Evolutionary conservation across 1,139 yeast genomes (phyloP), one percentile per base, ranked within the genome.

Genomic region (Geotrichum australiense): DNA sequence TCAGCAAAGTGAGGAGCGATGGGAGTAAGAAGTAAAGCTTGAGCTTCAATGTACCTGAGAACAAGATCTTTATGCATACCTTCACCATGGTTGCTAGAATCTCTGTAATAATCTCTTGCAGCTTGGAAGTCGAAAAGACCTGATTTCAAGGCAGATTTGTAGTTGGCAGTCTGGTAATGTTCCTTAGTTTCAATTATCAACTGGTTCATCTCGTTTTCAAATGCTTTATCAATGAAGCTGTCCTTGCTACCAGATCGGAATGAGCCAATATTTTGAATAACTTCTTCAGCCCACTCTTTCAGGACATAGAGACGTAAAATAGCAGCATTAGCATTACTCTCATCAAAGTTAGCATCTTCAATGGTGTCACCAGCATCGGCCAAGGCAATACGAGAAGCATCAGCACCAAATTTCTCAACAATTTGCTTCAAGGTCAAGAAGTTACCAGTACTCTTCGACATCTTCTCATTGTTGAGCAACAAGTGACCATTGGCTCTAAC

Each of bases 301-400:
- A 91, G 72, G 43, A 87, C 91, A 62, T 78, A 83, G 59, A 93
- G 74, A 70, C 98, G 84, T 63, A 91, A 75, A 62, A 93, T 89
- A 32, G 97, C 96, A 37, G 98, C 96, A 58, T 93, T 93, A 43
- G 98, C 99, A 56, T 82, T 89, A 50, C 87, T 71, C 67, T 93
- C 98, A 59, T 91, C 98, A 58, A 93, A 85, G 70, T 93, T 93
- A 46, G 99, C 98, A 66, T 93, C 99, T 67, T 91, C 98, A 52
- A 87, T 78, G 37, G 93, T 70, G 62, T 93, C 99, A 70, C 99
- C 99, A 45, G 96, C 96, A 70, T 93, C 97, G 29, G 98, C 99
- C 55, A 93, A 71, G 7, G 98, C 96, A 64, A 93, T 84, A 72
- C 99, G 82, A 16, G 95, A 73, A 33, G 97, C 97, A 65, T 93